Conservation (phyloP, 805 yeast genomes). For the Yamadazyma sp. region DNA sequence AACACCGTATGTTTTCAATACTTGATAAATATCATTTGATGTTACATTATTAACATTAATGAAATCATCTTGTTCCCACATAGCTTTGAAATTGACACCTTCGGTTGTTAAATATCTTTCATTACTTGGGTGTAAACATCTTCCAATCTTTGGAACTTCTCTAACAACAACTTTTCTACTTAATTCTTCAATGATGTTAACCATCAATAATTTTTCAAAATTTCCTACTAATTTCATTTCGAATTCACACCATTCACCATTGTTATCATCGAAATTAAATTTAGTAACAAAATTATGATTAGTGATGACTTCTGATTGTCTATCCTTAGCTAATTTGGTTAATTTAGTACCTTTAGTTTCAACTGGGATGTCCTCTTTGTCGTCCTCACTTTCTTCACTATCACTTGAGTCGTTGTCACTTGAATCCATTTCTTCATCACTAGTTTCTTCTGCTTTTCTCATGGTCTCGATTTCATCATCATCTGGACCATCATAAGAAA, state of each 20-base stretch:
- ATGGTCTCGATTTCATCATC: slow-evolving; percentile 91
- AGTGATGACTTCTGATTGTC: slow-evolving; percentile 79
- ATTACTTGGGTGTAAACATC: slow-evolving; percentile 87
- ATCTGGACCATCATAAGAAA: slow-evolving; percentile 92
- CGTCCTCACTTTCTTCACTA: slow-evolving; percentile 22
- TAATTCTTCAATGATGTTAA: slow-evolving; percentile 88
- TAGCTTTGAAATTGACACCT: slow-evolving; percentile 95
- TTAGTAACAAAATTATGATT: slow-evolving; percentile 69
- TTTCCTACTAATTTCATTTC: slow-evolving; percentile 72
- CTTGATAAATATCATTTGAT: slow-evolving; percentile 91
- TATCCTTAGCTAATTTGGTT: slow-evolving; percentile 67
- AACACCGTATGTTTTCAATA: slow-evolving; percentile 89
- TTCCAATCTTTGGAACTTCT: slow-evolving; percentile 85
- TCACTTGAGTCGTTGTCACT: slow-evolving; percentile 34
- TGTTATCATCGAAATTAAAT: slow-evolving; percentile 85
- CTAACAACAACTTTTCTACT: slow-evolving; percentile 90
- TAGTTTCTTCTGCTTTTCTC: slow-evolving; percentile 77
- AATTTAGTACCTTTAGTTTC: slow-evolving; percentile 19
- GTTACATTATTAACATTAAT: slow-evolving; percentile 84
- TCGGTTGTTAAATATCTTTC: slow-evolving; percentile 85
- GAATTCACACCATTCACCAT: slow-evolving; percentile 93
- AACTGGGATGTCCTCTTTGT: slow-evolving; percentile 20
- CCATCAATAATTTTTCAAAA: slow-evolving; percentile 93
- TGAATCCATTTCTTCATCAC: slow-evolving; percentile 59
- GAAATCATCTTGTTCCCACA: slow-evolving; percentile 97